Conservation (phyloP, 306 rosid genomes). For the Lagenaria siceraria region DNA sequence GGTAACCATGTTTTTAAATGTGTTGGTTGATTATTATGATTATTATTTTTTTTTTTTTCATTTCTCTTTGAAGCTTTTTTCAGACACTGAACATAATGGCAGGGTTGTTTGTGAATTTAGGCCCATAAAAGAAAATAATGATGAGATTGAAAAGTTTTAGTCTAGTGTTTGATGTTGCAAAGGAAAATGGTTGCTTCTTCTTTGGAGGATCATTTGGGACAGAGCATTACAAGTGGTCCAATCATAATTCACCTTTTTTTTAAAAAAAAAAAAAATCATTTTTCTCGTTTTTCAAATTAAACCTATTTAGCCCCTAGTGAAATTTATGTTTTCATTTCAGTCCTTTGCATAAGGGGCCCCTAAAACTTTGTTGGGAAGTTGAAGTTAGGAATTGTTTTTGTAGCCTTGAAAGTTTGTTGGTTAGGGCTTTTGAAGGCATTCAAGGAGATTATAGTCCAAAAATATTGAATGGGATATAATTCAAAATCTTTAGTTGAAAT, state of each 20-base stretch:
- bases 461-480: too few species aligned
- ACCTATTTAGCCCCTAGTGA: background rate
- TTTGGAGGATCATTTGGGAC: background rate
- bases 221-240: background rate
- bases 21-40: too few species aligned
- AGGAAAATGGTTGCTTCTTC: background rate
- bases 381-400: background rate
- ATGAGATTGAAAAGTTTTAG: background rate
- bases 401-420: background rate
- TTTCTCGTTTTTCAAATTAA: background rate
- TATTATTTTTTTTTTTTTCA: too few species aligned
- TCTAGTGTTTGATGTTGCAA: background rate
- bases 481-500: background rate
- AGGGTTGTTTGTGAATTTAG: background rate
- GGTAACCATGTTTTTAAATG: too few species aligned
- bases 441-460: background rate
- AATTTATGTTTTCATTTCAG: background rate
- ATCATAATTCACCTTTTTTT: background rate
- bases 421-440: background rate
- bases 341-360: background rate
- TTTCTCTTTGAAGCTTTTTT: background rate
- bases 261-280: too few species aligned
- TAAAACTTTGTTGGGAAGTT: background rate
- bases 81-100: background rate
- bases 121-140: background rate